Conservation (phyloP, 2,329 filamentous ascomycete genomes). For the Aureobasidium sp. region DNA sequence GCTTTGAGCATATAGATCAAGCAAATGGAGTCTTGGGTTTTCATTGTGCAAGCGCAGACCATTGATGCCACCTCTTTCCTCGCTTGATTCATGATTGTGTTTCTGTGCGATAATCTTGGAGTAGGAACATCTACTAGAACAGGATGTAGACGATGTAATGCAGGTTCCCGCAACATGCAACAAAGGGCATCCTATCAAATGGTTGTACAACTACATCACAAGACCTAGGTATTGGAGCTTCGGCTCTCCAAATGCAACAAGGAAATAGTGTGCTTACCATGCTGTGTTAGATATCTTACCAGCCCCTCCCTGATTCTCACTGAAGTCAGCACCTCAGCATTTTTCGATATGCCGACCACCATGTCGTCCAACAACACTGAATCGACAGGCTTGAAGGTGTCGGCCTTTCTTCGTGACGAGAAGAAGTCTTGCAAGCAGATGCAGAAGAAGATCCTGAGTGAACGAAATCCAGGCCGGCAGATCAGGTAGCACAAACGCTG, state of each 20-base stretch:
- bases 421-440: conserved; percentile 1
- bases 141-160: neutral
- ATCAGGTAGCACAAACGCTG: neutral
- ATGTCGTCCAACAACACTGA: neutral
- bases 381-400: neutral
- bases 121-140: neutral
- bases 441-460: conserved; percentile 8
- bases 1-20: too few relatives aligned
- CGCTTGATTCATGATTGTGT: neutral
- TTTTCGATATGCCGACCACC: neutral
- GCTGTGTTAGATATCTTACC: neutral
- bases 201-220: neutral
- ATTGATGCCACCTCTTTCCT: neutral
- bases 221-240: neutral
- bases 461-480: neutral
- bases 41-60: too few relatives aligned
- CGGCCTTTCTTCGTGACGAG: neutral
- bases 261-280: neutral
- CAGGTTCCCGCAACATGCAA: neutral
- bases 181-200: neutral
- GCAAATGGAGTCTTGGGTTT: too few relatives aligned
- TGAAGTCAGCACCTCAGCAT: neutral
- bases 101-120: neutral
- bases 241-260: neutral
- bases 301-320: neutral